Conservation (phyloP, 176 grass and related monocot species). For the Otatea glauca region DNA sequence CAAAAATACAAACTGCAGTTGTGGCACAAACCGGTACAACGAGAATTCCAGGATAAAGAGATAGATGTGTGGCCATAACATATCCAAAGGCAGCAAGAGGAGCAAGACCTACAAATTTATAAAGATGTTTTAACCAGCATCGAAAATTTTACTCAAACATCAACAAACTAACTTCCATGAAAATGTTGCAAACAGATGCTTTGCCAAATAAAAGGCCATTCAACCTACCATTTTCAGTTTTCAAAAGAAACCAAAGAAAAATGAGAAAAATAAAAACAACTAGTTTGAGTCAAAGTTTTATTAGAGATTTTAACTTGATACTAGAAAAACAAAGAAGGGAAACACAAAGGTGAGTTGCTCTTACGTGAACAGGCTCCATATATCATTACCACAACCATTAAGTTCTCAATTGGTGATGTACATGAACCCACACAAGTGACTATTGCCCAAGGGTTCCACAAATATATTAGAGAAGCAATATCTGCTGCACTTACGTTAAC, state of each 20-base stretch:
- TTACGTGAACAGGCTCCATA: slow-evolving; percentile 94
- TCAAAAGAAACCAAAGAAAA: slow-evolving; percentile 12
- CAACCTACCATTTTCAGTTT: slow-evolving; percentile 2
- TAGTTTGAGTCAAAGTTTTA: slow-evolving; percentile 17
- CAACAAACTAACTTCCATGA: slow-evolving; percentile 15
- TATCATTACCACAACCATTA: slow-evolving; percentile 83
- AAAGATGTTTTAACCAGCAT: slow-evolving; percentile 41
- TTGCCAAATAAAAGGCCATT: slow-evolving; percentile 21
- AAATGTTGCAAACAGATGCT: slow-evolving; percentile 24
- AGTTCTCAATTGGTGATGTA: slow-evolving; percentile 93
- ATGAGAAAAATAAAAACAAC: slow-evolving; percentile 10
- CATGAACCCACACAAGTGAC: slow-evolving; percentile 86
- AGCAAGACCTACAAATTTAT: slow-evolving; percentile 62
- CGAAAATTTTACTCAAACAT: slow-evolving; percentile 24
- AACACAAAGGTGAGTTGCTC: slow-evolving; percentile 12
- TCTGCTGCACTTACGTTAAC: slow-evolving; percentile 66
- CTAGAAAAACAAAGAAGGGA: slow-evolving; percentile 22
- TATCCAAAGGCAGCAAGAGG: slow-evolving; percentile 95
- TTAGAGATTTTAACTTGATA: neutral
- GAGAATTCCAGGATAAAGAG: slow-evolving; percentile 88
- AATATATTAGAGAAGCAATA: slow-evolving; percentile 87
- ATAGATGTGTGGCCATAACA: slow-evolving; percentile 87
- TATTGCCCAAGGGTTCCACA: slow-evolving; percentile 96
- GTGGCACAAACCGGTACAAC: slow-evolving; percentile 71
- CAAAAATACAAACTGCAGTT: slow-evolving; percentile 26